Conservation (phyloP, 768 basidiomycete species). For the Macrolepiota dolichaula region DNA sequence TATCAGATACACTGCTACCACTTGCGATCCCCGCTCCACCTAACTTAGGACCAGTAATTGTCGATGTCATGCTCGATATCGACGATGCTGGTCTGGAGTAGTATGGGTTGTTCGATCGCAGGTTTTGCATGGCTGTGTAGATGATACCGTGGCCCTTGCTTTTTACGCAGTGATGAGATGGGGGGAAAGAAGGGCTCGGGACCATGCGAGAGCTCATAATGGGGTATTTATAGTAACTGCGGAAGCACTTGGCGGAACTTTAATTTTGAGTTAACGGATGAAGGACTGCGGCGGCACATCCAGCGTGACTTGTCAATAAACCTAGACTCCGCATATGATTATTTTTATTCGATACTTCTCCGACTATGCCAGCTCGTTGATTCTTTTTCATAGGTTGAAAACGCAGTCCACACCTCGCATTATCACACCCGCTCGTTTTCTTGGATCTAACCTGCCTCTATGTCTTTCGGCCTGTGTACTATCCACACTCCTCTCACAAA, state of each 20-base stretch:
- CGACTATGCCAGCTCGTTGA: no score
- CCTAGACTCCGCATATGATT: no score
- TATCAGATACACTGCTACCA: background rate
- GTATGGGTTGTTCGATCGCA: background rate
- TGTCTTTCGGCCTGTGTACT: background rate
- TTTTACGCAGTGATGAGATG: background rate
- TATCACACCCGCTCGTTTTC: slow-evolving; percentile 3
- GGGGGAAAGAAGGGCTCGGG: background rate
- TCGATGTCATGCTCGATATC: slow-evolving; percentile 1
- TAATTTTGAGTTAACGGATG: background rate
- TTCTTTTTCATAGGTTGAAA: background rate
- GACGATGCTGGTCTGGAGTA: background rate
- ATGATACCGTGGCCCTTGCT: background rate
- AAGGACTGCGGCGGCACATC: background rate
- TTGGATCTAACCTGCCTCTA: slow-evolving; percentile 5
- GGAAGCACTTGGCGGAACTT: background rate
- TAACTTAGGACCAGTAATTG: background rate
- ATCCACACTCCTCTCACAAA: background rate
- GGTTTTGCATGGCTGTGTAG: background rate
- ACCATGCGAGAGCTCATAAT: no score
- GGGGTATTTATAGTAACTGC: background rate
- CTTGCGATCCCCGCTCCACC: background rate
- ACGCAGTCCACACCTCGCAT: background rate
- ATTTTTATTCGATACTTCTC: no score
- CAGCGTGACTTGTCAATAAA: background rate